Percentiles rank a stretch among this genome's conserved stretches.
These are phyloP conservation scores for Irpex sp. DNA, from an alignment of 1,284 basidiomycete species.

Conservation along the genomic window DNA sequence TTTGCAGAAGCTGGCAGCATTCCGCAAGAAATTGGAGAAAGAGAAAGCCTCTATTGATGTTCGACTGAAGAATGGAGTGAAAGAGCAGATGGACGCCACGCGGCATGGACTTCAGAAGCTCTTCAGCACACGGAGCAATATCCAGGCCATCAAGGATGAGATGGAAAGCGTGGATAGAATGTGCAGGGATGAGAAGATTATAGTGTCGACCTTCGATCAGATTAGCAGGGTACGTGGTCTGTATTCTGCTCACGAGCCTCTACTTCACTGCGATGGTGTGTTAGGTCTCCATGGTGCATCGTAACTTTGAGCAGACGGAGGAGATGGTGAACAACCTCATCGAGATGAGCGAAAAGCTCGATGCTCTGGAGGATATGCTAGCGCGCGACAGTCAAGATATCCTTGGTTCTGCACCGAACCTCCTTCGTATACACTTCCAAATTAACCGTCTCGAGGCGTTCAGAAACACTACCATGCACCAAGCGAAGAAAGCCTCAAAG, in stretches of 20 bases:
- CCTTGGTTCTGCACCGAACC: slow-evolving; percentile 80
- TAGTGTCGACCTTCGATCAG: slow-evolving; percentile 84
- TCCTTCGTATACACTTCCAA: slow-evolving; percentile 89
- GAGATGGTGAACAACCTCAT: slow-evolving; percentile 93
- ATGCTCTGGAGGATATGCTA: slow-evolving; percentile 78
- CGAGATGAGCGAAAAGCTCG: slow-evolving; percentile 85
- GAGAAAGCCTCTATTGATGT: slow-evolving; percentile 96
- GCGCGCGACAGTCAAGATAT: slow-evolving; percentile 70
- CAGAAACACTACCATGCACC: slow-evolving; percentile 89
- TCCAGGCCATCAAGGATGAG: slow-evolving; percentile 89
- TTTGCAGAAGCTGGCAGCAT: slow-evolving; percentile 84
- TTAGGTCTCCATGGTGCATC: slow-evolving; percentile 92
- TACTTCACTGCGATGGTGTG: neutral
- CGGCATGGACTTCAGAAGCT: slow-evolving; percentile 87
- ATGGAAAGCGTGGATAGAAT: slow-evolving; percentile 86
- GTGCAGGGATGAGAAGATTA: slow-evolving; percentile 69
- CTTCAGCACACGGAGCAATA: slow-evolving; percentile 76
- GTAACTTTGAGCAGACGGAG: slow-evolving; percentile 93
- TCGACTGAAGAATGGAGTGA: slow-evolving; percentile 88
- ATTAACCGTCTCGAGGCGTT: slow-evolving; percentile 90
- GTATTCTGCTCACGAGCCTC: neutral
- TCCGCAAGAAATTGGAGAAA: slow-evolving; percentile 93
- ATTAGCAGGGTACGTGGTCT: slow-evolving; percentile 74
- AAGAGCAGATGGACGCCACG: slow-evolving; percentile 91
- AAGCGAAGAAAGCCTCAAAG: slow-evolving; percentile 82